Evolutionary conservation across 352 stramenopile species (phyloP).

Genomic region (Globisporangium spinosum): DNA sequence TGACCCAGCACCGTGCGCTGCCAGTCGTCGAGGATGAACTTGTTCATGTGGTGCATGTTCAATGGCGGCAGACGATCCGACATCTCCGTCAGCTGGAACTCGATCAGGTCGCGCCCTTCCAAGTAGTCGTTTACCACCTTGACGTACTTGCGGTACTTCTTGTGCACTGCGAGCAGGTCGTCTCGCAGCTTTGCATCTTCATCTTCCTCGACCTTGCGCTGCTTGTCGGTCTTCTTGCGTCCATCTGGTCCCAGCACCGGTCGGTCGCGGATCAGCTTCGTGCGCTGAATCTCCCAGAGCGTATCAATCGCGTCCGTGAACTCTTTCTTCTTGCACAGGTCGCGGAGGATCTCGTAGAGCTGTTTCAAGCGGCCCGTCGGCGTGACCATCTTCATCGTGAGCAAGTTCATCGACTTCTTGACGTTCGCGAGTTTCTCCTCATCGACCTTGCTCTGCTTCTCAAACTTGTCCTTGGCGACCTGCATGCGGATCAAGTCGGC

Average conservation of each 20-base stretch:
- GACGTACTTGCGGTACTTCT: constrained; percentile 87
- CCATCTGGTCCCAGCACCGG: constrained; percentile 30
- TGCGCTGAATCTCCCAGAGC: constrained; percentile 85
- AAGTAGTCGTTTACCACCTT: constrained; percentile 75
- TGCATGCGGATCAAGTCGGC: constrained; percentile 85
- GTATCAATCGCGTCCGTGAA: constrained; percentile 83
- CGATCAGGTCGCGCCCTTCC: constrained; percentile 67
- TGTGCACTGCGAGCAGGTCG: constrained; percentile 73
- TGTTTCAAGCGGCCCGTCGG: constrained; percentile 77
- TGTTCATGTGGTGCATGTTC: constrained; percentile 91
- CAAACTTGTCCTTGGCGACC: constrained; percentile 81
- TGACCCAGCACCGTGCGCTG: constrained; percentile 94
- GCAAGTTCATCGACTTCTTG: constrained; percentile 76
- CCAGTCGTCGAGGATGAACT: constrained; percentile 96
- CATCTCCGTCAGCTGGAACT: constrained; percentile 87
- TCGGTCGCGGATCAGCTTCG: constrained; percentile 53
- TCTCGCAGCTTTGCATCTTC: constrained; percentile 62
- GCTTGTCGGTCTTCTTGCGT: constrained; percentile 70
- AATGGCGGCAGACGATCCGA: constrained; percentile 78
- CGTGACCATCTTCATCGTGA: constrained; percentile 87
- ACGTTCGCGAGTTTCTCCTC: constrained; percentile 87
- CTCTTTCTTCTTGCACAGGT: constrained; percentile 84
- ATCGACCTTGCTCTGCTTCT: constrained; percentile 86
- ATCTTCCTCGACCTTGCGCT: constrained; percentile 67
- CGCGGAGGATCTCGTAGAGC: constrained; percentile 81